phyloP scores from a whole-genome alignment of 768 basidiomycete genomes.

The Boletus vinaceobasis region DNA sequence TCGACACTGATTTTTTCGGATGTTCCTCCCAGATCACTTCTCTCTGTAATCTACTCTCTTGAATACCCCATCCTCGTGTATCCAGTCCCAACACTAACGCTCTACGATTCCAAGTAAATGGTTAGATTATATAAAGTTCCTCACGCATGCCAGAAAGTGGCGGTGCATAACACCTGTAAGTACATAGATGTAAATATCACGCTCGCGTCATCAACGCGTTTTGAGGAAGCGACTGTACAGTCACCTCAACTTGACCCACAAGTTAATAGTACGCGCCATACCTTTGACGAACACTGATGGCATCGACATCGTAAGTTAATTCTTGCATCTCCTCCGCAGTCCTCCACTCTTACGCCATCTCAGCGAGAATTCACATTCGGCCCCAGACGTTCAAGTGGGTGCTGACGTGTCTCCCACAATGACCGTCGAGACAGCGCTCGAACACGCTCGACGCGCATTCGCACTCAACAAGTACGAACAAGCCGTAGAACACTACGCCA shows the following conservation, averaged over 20 bases:
- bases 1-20: conserved; percentile 7
- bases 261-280: not conserved
- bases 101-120: not conserved
- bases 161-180: conserved; percentile 4
- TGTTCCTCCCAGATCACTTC: not conserved
- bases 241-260: not conserved
- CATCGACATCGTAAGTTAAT: conserved; percentile 26
- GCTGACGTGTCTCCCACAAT: conserved; percentile 28
- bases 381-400: not conserved
- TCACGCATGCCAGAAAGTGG: not conserved
- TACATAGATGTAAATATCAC: conserved; percentile 17
- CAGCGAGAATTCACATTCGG: conserved; percentile 12
- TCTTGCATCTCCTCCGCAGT: not conserved
- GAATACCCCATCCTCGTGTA: conserved; percentile 17
- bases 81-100: not conserved
- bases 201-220: conserved; percentile 13
- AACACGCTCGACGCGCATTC: conserved; percentile 84
- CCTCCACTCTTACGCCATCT: not conserved
- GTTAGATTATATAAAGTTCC: not conserved
- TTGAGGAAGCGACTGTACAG: not conserved
- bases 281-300: conserved; percentile 12
- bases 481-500: conserved; percentile 80
- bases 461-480: conserved; percentile 84
- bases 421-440: conserved; percentile 57
- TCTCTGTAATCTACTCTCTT: conserved; percentile 24